A percentile compares a stretch with the other conserved stretches of the same genome.
Conservation (phyloP, 495 filamentous ascomycete species). For the Hypoxylon fragiforme region DNA sequence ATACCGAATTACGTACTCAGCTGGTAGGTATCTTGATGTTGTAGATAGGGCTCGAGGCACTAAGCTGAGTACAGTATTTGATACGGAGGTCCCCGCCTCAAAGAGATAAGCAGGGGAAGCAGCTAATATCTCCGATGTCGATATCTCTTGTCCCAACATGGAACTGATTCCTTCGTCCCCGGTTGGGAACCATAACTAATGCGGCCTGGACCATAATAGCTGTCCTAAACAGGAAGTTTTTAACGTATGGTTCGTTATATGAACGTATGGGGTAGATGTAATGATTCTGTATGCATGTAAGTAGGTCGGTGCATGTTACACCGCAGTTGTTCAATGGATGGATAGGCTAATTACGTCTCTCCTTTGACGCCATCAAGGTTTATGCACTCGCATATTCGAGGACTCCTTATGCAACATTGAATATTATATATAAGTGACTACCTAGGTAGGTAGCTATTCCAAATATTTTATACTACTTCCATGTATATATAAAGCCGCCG, state of each 20-base stretch:
- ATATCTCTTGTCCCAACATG: too few species aligned
- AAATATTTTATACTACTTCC: not conserved
- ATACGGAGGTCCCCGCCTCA: too few species aligned
- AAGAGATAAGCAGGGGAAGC: too few species aligned
- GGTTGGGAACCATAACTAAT: not conserved
- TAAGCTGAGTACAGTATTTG: too few species aligned
- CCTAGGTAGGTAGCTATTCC: too few species aligned
- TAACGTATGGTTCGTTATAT: not conserved
- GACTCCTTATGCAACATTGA: not conserved
- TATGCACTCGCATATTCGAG: conserved; percentile 9
- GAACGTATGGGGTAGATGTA: conserved; percentile 18
- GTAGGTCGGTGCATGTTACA: not conserved
- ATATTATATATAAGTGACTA: not conserved
- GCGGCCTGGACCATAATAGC: not conserved
- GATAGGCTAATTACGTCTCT: conserved; percentile 22
- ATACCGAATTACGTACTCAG: too few species aligned
- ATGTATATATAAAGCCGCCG: not conserved
- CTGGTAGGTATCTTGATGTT: too few species aligned
- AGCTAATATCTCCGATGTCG: too few species aligned
- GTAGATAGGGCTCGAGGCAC: too few species aligned
- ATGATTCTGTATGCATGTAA: not conserved
- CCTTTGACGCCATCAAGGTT: conserved; percentile 18
- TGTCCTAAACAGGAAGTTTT: conserved; percentile 11
- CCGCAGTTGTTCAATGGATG: not conserved
- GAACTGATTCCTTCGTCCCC: too few species aligned